A percentile compares a stretch with the other conserved stretches of the same genome.
Evolutionary conservation across 805 yeast species (phyloP).

Genomic region (Teunomyces gatunensis): DNA sequence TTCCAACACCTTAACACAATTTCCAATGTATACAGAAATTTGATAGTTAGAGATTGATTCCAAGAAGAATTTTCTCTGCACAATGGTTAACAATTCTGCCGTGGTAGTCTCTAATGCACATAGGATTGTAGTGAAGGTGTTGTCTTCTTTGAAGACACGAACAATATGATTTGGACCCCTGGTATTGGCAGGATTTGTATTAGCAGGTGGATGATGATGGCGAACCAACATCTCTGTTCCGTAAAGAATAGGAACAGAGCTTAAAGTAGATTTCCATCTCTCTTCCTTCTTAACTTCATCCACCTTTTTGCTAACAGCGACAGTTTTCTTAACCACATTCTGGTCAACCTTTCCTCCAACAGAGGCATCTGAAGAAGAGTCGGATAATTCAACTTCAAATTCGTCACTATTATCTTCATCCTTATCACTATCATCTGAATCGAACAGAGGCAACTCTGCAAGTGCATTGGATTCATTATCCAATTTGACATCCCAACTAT

Average conservation of each 20-base stretch:
- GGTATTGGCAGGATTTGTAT: constrained; percentile 7
- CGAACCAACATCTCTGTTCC: constrained; percentile 18
- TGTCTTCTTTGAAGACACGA: constrained; percentile 79
- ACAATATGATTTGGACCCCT: constrained; percentile 47
- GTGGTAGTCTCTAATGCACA: constrained; percentile 78
- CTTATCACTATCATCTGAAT: constrained; percentile 17
- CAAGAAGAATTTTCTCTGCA: constrained; percentile 76
- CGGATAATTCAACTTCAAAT: constrained; percentile 2
- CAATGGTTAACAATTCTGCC: constrained; percentile 63
- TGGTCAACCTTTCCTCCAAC: constrained; percentile 2
- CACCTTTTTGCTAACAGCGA: not conserved
- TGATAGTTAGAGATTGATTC: constrained; percentile 71
- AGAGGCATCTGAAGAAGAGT: constrained; percentile 3
- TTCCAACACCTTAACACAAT: constrained; percentile 68
- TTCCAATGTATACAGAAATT: constrained; percentile 72
- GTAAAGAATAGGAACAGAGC: constrained; percentile 30
- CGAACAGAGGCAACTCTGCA: constrained; percentile 8
- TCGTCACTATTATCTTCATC: constrained; percentile 7
- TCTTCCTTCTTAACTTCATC: not conserved
- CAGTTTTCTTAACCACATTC: not conserved
- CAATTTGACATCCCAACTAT: constrained; percentile 47
- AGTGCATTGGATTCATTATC: constrained; percentile 10
- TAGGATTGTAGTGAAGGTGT: constrained; percentile 79
- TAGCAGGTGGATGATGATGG: not conserved
- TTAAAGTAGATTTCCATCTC: not conserved